phyloP scores from a whole-genome alignment of 169 alveolate species.

The Theileria parva region DNA sequence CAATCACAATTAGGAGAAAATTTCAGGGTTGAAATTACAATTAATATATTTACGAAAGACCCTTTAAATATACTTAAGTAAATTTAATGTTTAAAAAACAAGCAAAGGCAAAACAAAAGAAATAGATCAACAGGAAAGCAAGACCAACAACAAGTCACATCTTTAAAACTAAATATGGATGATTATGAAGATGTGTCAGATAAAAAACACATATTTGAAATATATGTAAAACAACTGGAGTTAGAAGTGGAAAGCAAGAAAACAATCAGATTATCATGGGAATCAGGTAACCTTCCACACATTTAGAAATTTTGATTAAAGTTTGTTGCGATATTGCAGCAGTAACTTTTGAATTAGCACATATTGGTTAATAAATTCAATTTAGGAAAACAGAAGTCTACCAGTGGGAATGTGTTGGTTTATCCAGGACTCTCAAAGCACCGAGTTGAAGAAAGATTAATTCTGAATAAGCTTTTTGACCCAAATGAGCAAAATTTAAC shows the following conservation, averaged over 20 bases:
- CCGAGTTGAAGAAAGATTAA: neutral
- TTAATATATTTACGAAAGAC: neutral
- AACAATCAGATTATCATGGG: neutral
- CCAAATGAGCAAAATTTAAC: neutral
- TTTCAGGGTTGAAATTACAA: neutral
- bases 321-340: neutral
- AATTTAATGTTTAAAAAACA: neutral
- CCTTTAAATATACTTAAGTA: neutral
- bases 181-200: neutral
- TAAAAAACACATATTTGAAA: neutral
- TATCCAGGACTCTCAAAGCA: neutral
- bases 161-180: neutral
- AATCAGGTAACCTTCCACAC: conserved; percentile 10
- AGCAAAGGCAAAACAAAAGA: neutral
- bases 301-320: neutral
- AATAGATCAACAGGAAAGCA: neutral
- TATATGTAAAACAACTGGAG: conserved; percentile 3
- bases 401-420: neutral
- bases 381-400: neutral
- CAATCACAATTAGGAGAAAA: neutral
- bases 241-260: neutral
- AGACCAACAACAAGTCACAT: neutral
- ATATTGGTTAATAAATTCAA: neutral
- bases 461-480: neutral
- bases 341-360: neutral